Base-by-base conservation (phyloP, 2,329 filamentous ascomycete species). In the Paracoccidioides lutzii region DNA sequence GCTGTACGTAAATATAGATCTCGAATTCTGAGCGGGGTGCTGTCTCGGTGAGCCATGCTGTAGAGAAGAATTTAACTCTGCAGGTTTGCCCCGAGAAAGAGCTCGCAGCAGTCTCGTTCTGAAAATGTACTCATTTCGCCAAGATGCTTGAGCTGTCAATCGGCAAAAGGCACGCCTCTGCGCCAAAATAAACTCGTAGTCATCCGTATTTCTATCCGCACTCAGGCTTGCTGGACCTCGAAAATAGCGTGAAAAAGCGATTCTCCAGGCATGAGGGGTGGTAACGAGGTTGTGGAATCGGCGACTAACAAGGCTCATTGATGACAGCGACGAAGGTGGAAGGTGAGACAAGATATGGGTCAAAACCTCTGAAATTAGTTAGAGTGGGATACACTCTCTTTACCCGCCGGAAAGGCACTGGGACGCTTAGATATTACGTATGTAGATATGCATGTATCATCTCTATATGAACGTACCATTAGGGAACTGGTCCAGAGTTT, bases 51-150 rank as follows among this genome's bases (percentile, higher is more conserved):
- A 72, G 9, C 81, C 80, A 55, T 80, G 67, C 64, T 76, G 72
- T 49, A 75, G 71, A 35, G 77, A 67, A 8, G 76, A 74, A 41
- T 84, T 78, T 14, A 62, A 79, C 73, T 57, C 65, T 8, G 69
- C 66, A 41, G 91, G 89, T 66, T 90, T 95, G 52, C 91, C 93
- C 58, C 88, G 83, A 49, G 80, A 80, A 56, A 97, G 76, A 59
- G 88, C 93, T 46, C 90, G 82, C 53, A 97, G 74, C 53, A 97
- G 79, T 49, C 88, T 81, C 1, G 90, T 96, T 49, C 93, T 81
- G 56, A 95, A 74, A 50, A 97, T 85, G 65, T 97, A 98, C 70
- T 98, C 93, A 70, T 88, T 96, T 62, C 91, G 82, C 91, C 93
- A 97, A 7, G 90, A 93, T n/a, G 90, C 87, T 59, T 90, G 73